Conservation (phyloP, 106 monocot genomes). For the Allium cepa region DNA sequence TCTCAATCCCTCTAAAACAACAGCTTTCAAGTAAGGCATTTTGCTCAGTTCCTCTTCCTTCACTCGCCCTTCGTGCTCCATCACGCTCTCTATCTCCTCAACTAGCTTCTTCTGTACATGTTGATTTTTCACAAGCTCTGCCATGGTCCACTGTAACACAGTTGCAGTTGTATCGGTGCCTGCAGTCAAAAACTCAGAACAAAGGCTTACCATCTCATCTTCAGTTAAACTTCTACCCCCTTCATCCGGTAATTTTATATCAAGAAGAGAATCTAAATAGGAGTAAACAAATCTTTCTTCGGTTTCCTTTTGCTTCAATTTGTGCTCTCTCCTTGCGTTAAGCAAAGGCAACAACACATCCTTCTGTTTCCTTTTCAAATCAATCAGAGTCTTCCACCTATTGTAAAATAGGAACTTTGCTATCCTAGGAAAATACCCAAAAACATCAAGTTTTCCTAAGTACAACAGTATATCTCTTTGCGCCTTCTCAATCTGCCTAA, state of each 20-base stretch:
- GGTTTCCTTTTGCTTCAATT: background rate
- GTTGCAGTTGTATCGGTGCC: slow-evolving; percentile 23
- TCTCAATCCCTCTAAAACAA: slow-evolving; percentile 25
- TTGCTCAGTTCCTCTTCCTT: slow-evolving; percentile 23
- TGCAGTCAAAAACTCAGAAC: slow-evolving; percentile 26
- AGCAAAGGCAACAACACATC: slow-evolving; percentile 5
- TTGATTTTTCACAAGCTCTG: slow-evolving; percentile 19
- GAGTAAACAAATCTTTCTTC: slow-evolving; percentile 7
- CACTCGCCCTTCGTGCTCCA: background rate
- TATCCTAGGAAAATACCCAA: slow-evolving; percentile 1
- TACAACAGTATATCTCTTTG: background rate
- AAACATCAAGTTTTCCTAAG: background rate
- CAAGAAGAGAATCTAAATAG: slow-evolving; percentile 17
- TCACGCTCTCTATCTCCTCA: slow-evolving; percentile 1
- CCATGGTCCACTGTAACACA: slow-evolving; percentile 27
- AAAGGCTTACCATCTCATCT: slow-evolving; percentile 26
- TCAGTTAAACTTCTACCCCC: slow-evolving; percentile 20
- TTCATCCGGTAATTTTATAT: slow-evolving; percentile 14
- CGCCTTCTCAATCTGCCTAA: background rate
- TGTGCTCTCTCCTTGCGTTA: background rate
- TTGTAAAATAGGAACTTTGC: background rate
- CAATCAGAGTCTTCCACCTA: background rate
- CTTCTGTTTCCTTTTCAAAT: background rate
- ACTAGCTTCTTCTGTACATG: slow-evolving; percentile 2
- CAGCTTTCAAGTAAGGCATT: slow-evolving; percentile 38